phyloP scores from a whole-genome alignment of 1,139 yeast genomes.

The Fermentozyma sake region DNA sequence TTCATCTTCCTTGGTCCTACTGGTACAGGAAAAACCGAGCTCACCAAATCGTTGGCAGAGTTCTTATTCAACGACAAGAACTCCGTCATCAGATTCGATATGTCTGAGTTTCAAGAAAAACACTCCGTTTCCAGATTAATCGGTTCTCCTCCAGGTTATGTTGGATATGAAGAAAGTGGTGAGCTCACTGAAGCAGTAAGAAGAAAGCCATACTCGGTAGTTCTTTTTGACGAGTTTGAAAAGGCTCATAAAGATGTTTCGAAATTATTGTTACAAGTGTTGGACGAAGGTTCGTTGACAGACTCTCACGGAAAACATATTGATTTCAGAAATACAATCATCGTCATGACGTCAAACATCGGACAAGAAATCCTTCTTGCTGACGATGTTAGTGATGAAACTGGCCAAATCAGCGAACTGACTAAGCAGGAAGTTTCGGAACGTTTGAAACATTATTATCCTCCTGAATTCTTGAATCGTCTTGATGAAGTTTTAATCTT shows the following conservation, averaged over 20 bases:
- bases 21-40: slow-evolving; percentile 96
- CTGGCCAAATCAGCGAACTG: slow-evolving; percentile 44
- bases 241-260: slow-evolving; percentile 95
- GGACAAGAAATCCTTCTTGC: slow-evolving; percentile 84
- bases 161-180: slow-evolving; percentile 93
- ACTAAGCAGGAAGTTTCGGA: slow-evolving; percentile 59
- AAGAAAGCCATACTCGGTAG: slow-evolving; percentile 90
- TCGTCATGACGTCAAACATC: slow-evolving; percentile 95
- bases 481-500: slow-evolving; percentile 87
- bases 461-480: slow-evolving; percentile 94
- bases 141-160: slow-evolving; percentile 98
- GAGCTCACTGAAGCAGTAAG: slow-evolving; percentile 95
- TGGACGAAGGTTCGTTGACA: slow-evolving; percentile 91
- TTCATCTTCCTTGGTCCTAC: slow-evolving; percentile 97
- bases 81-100: slow-evolving; percentile 86
- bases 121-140: slow-evolving; percentile 85
- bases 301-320: slow-evolving; percentile 93
- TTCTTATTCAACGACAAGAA: slow-evolving; percentile 85
- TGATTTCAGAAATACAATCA: slow-evolving; percentile 89
- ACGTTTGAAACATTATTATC: slow-evolving; percentile 65
- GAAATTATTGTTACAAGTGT: slow-evolving; percentile 80
- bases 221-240: slow-evolving; percentile 92
- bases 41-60: slow-evolving; percentile 87
- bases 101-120: slow-evolving; percentile 96
- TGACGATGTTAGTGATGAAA: slow-evolving; percentile 43